Evolutionary conservation across 352 stramenopile species (phyloP).

Genomic region (Blastocystis sp.): DNA sequence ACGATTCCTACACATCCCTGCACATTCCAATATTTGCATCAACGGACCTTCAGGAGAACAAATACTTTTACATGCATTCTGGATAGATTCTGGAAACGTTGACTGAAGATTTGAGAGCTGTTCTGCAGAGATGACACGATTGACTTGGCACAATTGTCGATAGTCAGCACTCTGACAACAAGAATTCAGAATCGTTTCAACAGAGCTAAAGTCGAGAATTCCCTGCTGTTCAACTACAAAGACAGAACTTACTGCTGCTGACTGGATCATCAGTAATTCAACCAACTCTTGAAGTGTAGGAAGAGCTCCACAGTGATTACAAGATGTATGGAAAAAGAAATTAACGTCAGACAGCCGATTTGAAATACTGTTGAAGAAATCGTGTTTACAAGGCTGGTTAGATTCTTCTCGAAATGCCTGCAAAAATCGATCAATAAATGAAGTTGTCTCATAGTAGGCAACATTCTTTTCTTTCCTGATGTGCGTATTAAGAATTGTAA

Average conservation of each 20-base stretch:
- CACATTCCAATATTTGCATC: background rate
- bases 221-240: no score
- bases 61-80: background rate
- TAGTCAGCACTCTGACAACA: background rate
- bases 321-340: background rate
- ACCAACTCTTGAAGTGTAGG: conserved; percentile 4
- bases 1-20: background rate
- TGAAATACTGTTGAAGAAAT: conserved; percentile 14
- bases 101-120: background rate
- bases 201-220: background rate
- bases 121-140: background rate
- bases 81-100: background rate
- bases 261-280: background rate
- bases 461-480: background rate
- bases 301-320: background rate
- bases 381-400: background rate
- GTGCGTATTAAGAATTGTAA: background rate
- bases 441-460: conserved; percentile 19
- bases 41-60: background rate
- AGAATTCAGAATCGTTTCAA: background rate
- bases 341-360: background rate
- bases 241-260: no score
- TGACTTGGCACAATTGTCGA: background rate
- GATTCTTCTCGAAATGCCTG: background rate
- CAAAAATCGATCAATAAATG: conserved; percentile 20